phyloP scores from a whole-genome alignment of 139 green algal genomes.

The Closterium sp. region DNA sequence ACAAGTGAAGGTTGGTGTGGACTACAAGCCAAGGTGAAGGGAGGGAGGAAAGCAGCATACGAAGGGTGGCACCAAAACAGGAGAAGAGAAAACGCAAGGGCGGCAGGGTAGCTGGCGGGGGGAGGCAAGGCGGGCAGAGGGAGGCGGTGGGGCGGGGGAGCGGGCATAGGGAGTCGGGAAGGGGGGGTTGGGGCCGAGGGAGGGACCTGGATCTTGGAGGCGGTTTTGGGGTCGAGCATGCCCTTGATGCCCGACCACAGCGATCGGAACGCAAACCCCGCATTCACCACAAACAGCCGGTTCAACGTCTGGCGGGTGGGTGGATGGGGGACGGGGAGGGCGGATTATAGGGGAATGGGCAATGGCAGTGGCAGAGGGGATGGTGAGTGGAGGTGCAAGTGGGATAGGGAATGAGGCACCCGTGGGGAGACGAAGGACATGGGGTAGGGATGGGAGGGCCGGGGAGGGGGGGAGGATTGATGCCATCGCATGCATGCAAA shows the following conservation, averaged over 20 bases:
- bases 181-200: background rate
- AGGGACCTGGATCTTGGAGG: slow-evolving; percentile 47
- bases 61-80: too few relatives aligned
- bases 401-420: background rate
- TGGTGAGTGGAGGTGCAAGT: too few relatives aligned
- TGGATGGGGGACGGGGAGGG: background rate
- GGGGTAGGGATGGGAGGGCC: background rate
- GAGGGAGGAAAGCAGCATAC: too few relatives aligned
- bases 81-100: too few relatives aligned
- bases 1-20: too few relatives aligned
- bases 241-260: slow-evolving; percentile 54
- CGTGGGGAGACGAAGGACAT: background rate
- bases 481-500: background rate
- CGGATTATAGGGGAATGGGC: background rate
- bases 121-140: too few relatives aligned
- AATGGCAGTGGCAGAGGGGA: background rate
- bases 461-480: too few relatives aligned
- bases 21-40: too few relatives aligned
- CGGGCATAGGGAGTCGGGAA: background rate
- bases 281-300: slow-evolving; percentile 59
- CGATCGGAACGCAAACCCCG: slow-evolving; percentile 48
- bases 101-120: too few relatives aligned
- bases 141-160: too few relatives aligned
- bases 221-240: slow-evolving; percentile 47
- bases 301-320: slow-evolving; percentile 27